Evolutionary conservation across 495 filamentous ascomycete species (phyloP), one percentile per base, ranked within the genome.

Genomic region (Hamigera avellanea): DNA sequence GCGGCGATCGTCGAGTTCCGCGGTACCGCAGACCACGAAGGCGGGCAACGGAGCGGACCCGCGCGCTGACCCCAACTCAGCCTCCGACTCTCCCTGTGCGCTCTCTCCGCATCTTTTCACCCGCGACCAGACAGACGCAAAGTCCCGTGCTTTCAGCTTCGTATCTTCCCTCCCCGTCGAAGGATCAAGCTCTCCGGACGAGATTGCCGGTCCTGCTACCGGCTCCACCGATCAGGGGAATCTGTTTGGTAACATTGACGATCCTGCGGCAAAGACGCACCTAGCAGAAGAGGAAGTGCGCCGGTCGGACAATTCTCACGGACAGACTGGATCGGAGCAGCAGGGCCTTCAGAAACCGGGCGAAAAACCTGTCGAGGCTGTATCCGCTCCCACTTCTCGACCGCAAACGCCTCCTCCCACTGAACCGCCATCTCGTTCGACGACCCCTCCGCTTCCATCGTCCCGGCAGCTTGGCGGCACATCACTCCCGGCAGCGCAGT

Each of bases 1-100:
- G 29, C 57, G 55, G 35, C 59, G 57, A 60, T 60, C 59, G 45
- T 58, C 61, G 28, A 48, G 49, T 19, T 47, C 55, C 15, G 37
- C 39, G 19, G 49, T 41, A 39, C 49, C 56, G 5, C 35, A 18
- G 21, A 13, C 21, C 18, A 15, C 12, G 27, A 51, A 54, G 54
- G 37, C 44, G 46, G 7, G n/a, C 18, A 10, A 14, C 28, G 50
- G 54, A 51, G 37, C 46, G 48, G 52, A 54, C 38, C 28, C 14
- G 12, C 12, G 18, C 13, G 34, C n/a, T 15, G 28, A 30, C 28
- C 28, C 14, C 28, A 30, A 30, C 28, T 23, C 21, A 15, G 17
- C 12, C 12, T 8, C 34, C 34, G n/a, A 2, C 19, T 13, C 34
- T 26, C n/a, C 17, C 19, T 9, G 17, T 27, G 18, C 7, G 8